Evolutionary conservation across 73 alveolate species (phyloP).

Genomic region (Stentor roeselii): DNA sequence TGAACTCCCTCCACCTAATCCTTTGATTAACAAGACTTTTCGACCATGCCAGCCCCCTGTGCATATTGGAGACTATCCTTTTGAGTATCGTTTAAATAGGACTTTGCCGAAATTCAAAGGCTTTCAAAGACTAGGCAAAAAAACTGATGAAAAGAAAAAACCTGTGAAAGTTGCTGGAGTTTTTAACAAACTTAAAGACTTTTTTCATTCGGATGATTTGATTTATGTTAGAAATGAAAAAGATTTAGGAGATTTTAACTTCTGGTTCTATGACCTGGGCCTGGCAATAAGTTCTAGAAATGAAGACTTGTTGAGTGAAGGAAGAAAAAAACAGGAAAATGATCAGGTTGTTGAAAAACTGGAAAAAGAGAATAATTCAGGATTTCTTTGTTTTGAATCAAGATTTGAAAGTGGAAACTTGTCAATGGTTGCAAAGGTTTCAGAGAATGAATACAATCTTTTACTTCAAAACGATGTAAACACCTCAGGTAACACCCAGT

Average conservation of each 20-base stretch:
- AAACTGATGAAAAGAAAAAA: background rate
- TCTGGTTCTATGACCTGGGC: no score
- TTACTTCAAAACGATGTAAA: conserved; percentile 86
- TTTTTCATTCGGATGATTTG: background rate
- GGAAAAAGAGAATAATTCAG: conserved; percentile 67
- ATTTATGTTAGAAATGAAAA: background rate
- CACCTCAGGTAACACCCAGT: conserved; percentile 91
- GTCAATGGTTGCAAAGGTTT: conserved; percentile 47
- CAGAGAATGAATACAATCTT: conserved; percentile 81
- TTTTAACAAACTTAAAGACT: background rate
- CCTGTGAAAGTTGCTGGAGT: background rate
- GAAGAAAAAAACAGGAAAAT: background rate
- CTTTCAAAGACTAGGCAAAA: background rate
- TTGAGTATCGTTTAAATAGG: background rate
- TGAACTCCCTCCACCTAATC: conserved; percentile 23
- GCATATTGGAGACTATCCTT: background rate
- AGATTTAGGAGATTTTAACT: no score
- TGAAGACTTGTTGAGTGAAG: background rate
- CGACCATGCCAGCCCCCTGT: conserved; percentile 13
- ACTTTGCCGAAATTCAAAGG: background rate
- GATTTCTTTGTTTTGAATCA: conserved; percentile 82
- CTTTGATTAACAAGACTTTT: background rate
- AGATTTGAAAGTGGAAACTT: conserved; percentile 87
- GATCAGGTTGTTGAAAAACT: conserved; percentile 33
- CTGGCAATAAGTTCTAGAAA: no score